Evolutionary conservation across 176 grass and related monocot species (phyloP).

Genomic region (Oryza glumipatula): DNA sequence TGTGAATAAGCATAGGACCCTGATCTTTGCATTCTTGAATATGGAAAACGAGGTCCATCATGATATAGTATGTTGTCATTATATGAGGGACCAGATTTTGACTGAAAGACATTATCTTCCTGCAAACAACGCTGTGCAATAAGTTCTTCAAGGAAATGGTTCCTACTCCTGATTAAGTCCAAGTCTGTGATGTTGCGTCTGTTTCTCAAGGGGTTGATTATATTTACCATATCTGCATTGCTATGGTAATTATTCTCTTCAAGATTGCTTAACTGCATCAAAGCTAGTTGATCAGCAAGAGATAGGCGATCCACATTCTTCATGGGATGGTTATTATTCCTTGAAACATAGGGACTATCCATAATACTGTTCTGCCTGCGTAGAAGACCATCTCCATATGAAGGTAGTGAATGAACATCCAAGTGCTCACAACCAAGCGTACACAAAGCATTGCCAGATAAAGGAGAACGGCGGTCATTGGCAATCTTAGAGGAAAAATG

Average conservation of each 20-base stretch:
- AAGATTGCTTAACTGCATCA: slow-evolving; percentile 52
- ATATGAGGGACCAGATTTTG: slow-evolving; percentile 55
- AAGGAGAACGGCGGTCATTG: slow-evolving; percentile 23
- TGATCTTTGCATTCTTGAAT: slow-evolving; percentile 46
- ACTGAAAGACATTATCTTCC: slow-evolving; percentile 41
- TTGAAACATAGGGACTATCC: slow-evolving; percentile 42
- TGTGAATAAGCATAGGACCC: slow-evolving; percentile 39
- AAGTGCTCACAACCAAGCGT: slow-evolving; percentile 28
- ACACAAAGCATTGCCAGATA: slow-evolving; percentile 15
- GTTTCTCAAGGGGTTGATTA: slow-evolving; percentile 35
- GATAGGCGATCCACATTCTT: slow-evolving; percentile 43
- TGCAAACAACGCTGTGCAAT: slow-evolving; percentile 60
- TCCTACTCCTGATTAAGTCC: slow-evolving; percentile 57
- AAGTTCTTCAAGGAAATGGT: slow-evolving; percentile 54
- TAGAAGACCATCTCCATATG: slow-evolving; percentile 47
- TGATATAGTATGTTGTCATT: slow-evolving; percentile 29
- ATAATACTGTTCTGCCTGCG: slow-evolving; percentile 38
- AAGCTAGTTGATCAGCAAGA: slow-evolving; percentile 46
- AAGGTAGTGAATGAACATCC: slow-evolving; percentile 8
- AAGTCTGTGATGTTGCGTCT: slow-evolving; percentile 47
- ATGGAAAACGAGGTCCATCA: slow-evolving; percentile 34
- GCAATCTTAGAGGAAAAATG: slow-evolving; percentile 35
- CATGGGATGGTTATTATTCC: slow-evolving; percentile 31
- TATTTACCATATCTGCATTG: slow-evolving; percentile 22
- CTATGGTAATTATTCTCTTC: slow-evolving; percentile 43